Conservation (phyloP, 257 asterid genomes). For the Marsdenia floribunda region DNA sequence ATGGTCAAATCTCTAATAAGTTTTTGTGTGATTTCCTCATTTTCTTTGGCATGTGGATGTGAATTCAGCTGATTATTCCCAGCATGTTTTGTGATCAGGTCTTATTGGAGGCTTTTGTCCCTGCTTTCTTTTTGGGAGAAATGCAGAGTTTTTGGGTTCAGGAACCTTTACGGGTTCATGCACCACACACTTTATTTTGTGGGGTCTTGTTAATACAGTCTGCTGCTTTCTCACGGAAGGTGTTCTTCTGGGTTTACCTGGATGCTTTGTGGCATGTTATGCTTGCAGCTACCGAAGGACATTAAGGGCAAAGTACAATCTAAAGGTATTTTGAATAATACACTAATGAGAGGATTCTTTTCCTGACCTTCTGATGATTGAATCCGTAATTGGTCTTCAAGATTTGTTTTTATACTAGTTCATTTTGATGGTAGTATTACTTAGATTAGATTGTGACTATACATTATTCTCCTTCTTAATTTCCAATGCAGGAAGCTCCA, state of each 20-base stretch:
- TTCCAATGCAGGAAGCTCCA: constrained; percentile 69
- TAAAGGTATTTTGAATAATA: constrained; percentile 44
- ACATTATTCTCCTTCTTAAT: background rate
- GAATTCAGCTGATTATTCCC: constrained; percentile 2
- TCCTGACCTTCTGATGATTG: background rate
- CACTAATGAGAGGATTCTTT: background rate
- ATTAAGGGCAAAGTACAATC: constrained; percentile 73
- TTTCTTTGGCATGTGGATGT: background rate
- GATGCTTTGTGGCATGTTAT: constrained; percentile 86
- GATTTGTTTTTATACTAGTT: background rate
- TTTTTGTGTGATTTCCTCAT: background rate
- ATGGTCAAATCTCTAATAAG: background rate
- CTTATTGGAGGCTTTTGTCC: constrained; percentile 75
- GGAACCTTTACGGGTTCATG: constrained; percentile 63
- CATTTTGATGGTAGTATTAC: background rate
- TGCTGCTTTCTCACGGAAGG: constrained; percentile 84
- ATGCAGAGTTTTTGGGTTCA: constrained; percentile 56
- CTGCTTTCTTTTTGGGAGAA: constrained; percentile 80
- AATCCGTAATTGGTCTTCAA: background rate
- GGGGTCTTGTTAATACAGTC: constrained; percentile 62
- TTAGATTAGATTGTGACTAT: background rate
- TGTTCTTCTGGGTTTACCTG: constrained; percentile 70
- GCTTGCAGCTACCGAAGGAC: constrained; percentile 80
- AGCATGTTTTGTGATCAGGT: constrained; percentile 42
- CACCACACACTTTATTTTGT: constrained; percentile 61